phyloP scores from a whole-genome alignment of 192 early-diverging fungal species.

The Spizellomyces sp. region DNA sequence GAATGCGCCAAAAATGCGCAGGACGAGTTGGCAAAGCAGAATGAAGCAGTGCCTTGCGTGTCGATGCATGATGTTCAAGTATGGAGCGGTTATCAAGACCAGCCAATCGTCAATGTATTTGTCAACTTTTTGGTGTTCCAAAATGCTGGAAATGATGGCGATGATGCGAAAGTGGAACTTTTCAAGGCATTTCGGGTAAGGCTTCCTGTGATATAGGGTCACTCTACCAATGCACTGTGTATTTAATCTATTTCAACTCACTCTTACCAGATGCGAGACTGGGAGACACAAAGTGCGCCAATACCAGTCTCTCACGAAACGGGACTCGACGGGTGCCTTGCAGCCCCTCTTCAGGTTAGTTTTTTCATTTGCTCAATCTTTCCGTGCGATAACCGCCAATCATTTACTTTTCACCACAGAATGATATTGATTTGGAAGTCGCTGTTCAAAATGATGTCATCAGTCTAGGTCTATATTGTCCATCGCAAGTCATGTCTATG shows the following conservation, averaged over 20 bases:
- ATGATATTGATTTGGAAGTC: constrained; percentile 21
- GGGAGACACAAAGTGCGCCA: background rate
- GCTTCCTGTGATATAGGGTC: too few species aligned
- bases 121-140: constrained; percentile 21
- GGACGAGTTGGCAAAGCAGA: constrained; percentile 1
- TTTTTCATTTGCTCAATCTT: background rate
- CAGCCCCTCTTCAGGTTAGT: background rate
- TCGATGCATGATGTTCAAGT: constrained; percentile 4
- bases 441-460: constrained; percentile 8
- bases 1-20: constrained; percentile 13
- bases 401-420: background rate
- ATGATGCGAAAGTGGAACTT: background rate
- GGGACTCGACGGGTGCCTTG: background rate
- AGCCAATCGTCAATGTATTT: constrained; percentile 5
- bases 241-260: too few species aligned
- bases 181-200: too few species aligned
- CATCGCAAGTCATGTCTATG: background rate
- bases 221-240: too few species aligned
- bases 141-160: background rate
- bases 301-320: background rate
- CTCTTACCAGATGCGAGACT: too few species aligned
- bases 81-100: background rate
- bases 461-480: background rate
- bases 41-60: background rate
- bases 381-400: background rate